These are phyloP conservation scores for Phaeodactylum tricornutum DNA, from an alignment of 108 stramenopile genomes.

Conservation along the genomic window DNA sequence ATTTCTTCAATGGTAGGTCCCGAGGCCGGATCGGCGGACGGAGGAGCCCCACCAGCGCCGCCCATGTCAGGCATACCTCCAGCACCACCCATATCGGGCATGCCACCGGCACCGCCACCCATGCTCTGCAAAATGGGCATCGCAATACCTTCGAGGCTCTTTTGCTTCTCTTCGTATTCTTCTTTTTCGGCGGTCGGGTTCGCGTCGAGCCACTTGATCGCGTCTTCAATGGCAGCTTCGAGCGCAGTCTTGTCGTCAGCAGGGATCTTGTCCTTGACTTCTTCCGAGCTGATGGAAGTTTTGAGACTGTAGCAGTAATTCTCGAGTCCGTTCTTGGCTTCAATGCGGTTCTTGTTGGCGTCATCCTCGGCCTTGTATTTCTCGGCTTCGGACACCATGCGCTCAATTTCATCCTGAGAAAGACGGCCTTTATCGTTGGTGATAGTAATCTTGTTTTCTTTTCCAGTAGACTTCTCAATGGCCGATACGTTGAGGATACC, in stretches of 20 bases:
- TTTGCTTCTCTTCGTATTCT: conserved; percentile 90
- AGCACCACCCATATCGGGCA: conserved; percentile 4
- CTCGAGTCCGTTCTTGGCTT: conserved; percentile 91
- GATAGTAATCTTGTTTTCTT: conserved; percentile 88
- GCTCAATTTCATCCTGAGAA: conserved; percentile 92
- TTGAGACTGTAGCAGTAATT: conserved; percentile 95
- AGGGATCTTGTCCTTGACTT: conserved; percentile 48
- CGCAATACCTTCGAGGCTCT: conserved; percentile 89
- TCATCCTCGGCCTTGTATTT: conserved; percentile 84
- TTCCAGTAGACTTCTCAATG: conserved; percentile 86
- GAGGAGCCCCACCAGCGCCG: conserved; percentile 47
- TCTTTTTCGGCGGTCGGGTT: conserved; percentile 91
- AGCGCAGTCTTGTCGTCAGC: conserved; percentile 91
- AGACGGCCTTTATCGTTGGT: conserved; percentile 94
- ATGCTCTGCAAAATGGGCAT: conserved; percentile 91
- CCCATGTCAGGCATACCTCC: conserved; percentile 55
- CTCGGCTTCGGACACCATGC: conserved; percentile 94
- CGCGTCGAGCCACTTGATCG: conserved; percentile 94
- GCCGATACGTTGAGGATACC: conserved; percentile 91
- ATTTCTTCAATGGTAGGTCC: conserved; percentile 91
- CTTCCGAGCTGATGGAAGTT: conserved; percentile 82
- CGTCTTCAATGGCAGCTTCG: conserved; percentile 81
- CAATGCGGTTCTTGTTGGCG: conserved; percentile 86
- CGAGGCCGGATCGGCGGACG: conserved; percentile 62
- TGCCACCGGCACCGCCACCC: conserved; percentile 32